These are phyloP conservation scores for Zychaea mexicana DNA, from an alignment of 371 early-diverging fungal genomes.

Conservation along the genomic window DNA sequence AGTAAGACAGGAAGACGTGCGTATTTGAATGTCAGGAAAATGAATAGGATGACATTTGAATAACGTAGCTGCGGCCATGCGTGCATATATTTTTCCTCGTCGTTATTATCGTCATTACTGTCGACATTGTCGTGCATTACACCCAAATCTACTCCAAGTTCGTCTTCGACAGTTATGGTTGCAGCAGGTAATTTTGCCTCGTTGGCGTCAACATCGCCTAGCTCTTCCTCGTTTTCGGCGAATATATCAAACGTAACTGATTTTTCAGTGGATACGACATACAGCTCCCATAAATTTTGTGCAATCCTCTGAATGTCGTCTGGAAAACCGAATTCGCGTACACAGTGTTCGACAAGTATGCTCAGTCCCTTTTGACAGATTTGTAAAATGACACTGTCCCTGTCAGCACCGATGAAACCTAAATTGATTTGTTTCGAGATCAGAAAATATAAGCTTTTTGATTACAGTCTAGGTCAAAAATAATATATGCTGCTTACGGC, in stretches of 20 bases:
- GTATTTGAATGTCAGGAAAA: conserved; percentile 1
- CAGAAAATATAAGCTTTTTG: neutral
- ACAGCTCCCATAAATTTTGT: neutral
- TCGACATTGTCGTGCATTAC: neutral
- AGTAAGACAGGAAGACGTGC: neutral
- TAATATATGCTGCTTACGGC: neutral
- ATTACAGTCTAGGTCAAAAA: too few species aligned
- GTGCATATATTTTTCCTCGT: neutral
- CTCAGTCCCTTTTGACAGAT: neutral
- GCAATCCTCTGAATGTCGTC: neutral
- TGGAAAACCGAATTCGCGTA: neutral
- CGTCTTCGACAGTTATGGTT: neutral
- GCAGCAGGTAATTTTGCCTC: neutral
- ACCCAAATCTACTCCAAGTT: neutral
- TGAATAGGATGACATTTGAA: neutral
- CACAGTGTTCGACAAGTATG: neutral
- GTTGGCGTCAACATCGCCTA: neutral
- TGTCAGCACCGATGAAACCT: conserved; percentile 1
- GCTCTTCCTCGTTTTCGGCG: neutral
- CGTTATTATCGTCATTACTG: neutral
- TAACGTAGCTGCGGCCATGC: neutral
- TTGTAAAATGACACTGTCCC: neutral
- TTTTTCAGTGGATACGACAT: neutral
- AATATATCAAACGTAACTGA: neutral
- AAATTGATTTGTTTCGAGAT: neutral